These are phyloP conservation scores for Rubia balearica DNA, from an alignment of 305 asterid species.

Conservation along the genomic window DNA sequence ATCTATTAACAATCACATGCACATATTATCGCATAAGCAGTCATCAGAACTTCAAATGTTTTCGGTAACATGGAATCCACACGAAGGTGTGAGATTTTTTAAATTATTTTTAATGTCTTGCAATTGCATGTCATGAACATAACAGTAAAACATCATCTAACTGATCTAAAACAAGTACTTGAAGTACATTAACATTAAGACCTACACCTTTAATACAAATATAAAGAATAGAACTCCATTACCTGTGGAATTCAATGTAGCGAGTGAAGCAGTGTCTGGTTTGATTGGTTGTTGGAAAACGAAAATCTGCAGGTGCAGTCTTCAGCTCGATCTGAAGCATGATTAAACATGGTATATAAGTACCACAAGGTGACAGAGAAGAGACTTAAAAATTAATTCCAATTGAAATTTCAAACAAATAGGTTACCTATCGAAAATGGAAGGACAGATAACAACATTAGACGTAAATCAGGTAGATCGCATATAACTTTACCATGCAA, in stretches of 20 bases:
- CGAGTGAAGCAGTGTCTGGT: conserved; percentile 94
- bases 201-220: neutral
- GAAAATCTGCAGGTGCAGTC: conserved; percentile 87
- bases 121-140: neutral
- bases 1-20: neutral
- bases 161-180: neutral
- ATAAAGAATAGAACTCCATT: neutral
- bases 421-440: neutral
- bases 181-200: neutral
- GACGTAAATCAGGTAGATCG: neutral
- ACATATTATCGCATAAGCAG: neutral
- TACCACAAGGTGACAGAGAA: neutral
- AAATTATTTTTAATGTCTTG: neutral
- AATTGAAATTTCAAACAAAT: neutral
- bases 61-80: neutral
- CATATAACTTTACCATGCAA: neutral
- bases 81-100: neutral
- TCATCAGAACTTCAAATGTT: neutral
- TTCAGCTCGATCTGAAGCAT: conserved; percentile 65
- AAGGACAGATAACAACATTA: neutral
- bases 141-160: neutral
- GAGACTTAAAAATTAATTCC: neutral
- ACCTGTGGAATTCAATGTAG: conserved; percentile 86
- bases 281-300: conserved; percentile 88
- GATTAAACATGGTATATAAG: neutral